Percentiles rank a stretch among this genome's conserved stretches.
Evolutionary conservation across 2,329 filamentous ascomycete species (phyloP).

Genomic region (Aspergillus caelatus): DNA sequence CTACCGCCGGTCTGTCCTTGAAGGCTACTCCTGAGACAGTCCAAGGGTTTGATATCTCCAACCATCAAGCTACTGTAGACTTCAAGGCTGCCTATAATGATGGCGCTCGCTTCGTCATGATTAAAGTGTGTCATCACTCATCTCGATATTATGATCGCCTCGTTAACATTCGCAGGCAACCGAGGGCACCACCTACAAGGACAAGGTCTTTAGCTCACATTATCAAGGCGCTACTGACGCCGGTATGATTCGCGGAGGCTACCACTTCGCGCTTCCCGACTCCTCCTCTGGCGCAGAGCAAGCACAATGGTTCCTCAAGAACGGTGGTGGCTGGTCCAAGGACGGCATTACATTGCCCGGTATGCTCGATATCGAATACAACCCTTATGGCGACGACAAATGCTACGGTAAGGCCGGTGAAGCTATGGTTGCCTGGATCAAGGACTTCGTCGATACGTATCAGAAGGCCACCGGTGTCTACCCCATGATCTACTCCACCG

Average conservation of each 20-base stretch:
- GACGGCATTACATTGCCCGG: constrained; percentile 60
- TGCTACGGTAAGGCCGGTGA: constrained; percentile 51
- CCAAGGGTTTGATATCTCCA: constrained; percentile 19
- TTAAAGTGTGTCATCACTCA: constrained; percentile 2
- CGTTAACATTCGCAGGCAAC: constrained; percentile 47
- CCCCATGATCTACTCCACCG: constrained; percentile 56
- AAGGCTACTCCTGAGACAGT: constrained; percentile 5
- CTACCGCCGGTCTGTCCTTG: constrained; percentile 3
- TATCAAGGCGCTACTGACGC: constrained; percentile 55
- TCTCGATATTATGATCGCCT: too few species aligned
- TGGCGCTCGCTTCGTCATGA: constrained; percentile 16
- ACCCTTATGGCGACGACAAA: constrained; percentile 32
- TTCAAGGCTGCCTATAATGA: constrained; percentile 13
- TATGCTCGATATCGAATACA: constrained; percentile 59
- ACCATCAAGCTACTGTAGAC: constrained; percentile 15
- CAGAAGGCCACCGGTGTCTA: constrained; percentile 49
- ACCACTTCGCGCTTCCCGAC: constrained; percentile 57
- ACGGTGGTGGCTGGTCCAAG: constrained; percentile 57
- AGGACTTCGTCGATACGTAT: constrained; percentile 56
- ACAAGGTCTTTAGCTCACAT: constrained; percentile 51
- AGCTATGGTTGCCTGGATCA: constrained; percentile 56
- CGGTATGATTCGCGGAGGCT: constrained; percentile 57
- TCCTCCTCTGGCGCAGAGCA: constrained; percentile 50
- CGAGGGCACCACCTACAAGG: constrained; percentile 51
- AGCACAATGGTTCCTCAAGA: constrained; percentile 53